phyloP scores from a whole-genome alignment of 305 asterid genomes.

The Plantago lanceolata region DNA sequence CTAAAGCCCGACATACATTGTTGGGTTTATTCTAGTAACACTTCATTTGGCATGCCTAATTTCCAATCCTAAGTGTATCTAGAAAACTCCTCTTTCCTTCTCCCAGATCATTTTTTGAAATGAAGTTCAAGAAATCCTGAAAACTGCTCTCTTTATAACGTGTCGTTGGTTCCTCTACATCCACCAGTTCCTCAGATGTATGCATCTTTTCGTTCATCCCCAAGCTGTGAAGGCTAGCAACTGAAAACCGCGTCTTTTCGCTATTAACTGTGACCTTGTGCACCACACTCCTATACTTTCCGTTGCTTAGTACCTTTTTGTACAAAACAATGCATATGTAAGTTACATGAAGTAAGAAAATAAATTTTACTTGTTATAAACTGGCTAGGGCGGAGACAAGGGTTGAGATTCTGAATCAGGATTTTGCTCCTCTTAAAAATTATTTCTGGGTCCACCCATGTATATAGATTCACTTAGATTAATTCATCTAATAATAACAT shows the following conservation, averaged over 20 bases:
- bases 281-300: conserved; percentile 33
- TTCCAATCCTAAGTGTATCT: conserved; percentile 18
- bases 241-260: conserved; percentile 31
- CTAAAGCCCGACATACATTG: not conserved
- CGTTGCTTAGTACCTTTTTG: conserved; percentile 35
- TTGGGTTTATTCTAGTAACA: not conserved
- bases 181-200: conserved; percentile 33
- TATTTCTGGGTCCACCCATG: too few species aligned
- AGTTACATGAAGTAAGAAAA: not conserved
- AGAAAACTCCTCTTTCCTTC: conserved; percentile 34
- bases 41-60: not conserved
- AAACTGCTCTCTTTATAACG: conserved; percentile 38
- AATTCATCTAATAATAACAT: not conserved
- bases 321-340: not conserved
- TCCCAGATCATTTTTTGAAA: conserved; percentile 34
- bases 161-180: conserved; percentile 27
- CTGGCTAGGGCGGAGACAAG: too few species aligned
- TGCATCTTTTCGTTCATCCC: conserved; percentile 43
- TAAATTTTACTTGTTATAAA: too few species aligned
- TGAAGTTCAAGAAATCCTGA: conserved; percentile 34
- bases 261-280: conserved; percentile 31
- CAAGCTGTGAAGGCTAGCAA: conserved; percentile 40
- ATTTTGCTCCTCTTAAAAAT: too few species aligned
- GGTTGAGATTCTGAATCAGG: too few species aligned
- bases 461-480: too few species aligned